Base-by-base conservation (phyloP, 768 basidiomycete species). In the Suillus hirtellus region DNA sequence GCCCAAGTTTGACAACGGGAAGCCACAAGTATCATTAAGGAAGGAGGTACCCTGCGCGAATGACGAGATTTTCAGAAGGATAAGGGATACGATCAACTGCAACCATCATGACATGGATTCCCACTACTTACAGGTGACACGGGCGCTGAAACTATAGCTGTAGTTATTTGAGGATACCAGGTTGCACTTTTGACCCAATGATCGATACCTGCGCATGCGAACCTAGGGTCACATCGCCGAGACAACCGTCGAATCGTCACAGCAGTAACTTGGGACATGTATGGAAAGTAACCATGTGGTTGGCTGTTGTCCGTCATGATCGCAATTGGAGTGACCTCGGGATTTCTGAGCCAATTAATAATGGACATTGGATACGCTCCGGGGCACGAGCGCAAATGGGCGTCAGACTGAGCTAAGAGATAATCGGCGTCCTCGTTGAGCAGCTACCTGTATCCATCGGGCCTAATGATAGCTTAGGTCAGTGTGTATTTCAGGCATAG, bases 41-140 rank as follows among this genome's bases (percentile, higher is more conserved):
- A 38, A 38, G 5, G 14, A 24, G 38, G 24, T 56, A 19, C 50
- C 53, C 84, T 85, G 84, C 75, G 77, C 42, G 79, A 24, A 40
- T 56, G 24, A 24, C 38, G 55, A 56, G 24, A 56, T 56, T 27
- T 40, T 15, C 35, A 56, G 40, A 40, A 56, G 38, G 4, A 40
- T 17, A 24, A 37, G 38, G 37, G 63, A 54, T 70, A n/a, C 56
- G 53, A 65, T 70, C 62, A 66, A 47, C 3, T 44, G 64, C 60
- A 63, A 65, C 63, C 64, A 63, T 63, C 64, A 63, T 52, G 53
- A 56, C 55, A 15, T 11, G 37, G 31, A 40, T 38, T 56, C 55
- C 55, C 38, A 56, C 55, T 56, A 56, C 55, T 17, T 56, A 56
- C 37, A 56, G 24, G 15, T 35, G 52, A 53, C 52, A 53, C 34